Percentiles rank a stretch among this genome's conserved stretches.
Conservation (phyloP, 768 basidiomycete genomes). For the Podaxis sp. region DNA sequence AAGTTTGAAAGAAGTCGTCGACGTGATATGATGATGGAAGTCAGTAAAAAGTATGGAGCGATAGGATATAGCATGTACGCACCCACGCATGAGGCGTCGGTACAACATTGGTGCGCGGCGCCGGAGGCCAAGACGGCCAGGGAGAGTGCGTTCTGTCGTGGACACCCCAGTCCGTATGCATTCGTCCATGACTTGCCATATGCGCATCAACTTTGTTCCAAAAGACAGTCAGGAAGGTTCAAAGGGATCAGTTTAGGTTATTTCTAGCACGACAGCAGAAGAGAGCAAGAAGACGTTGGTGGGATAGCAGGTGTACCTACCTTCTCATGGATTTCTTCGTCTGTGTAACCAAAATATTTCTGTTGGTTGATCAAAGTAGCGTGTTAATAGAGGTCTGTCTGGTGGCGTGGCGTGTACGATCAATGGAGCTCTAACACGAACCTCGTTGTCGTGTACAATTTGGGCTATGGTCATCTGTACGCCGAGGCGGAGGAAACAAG, state of each 20-base stretch:
- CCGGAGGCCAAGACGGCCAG: slow-evolving; percentile 78
- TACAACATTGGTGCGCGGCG: slow-evolving; percentile 90
- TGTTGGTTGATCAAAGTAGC: slow-evolving; percentile 15
- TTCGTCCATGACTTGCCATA: slow-evolving; percentile 92
- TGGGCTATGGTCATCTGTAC: slow-evolving; percentile 88
- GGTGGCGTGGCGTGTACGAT: not conserved
- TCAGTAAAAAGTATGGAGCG: not conserved
- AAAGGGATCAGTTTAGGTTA: not conserved
- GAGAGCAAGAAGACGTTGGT: not conserved
- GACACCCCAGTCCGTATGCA: slow-evolving; percentile 88
- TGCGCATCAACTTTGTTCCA: slow-evolving; percentile 51
- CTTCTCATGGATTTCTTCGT: slow-evolving; percentile 74
- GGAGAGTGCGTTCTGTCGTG: slow-evolving; percentile 73
- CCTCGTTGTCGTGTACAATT: slow-evolving; percentile 91
- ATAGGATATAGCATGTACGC: slow-evolving; percentile 9
- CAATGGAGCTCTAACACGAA: slow-evolving; percentile 16
- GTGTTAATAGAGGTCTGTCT: not conserved
- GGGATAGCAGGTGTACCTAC: slow-evolving; percentile 29
- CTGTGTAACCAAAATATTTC: slow-evolving; percentile 70
- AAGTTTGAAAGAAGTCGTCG: not conserved
- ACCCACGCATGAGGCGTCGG: slow-evolving; percentile 88
- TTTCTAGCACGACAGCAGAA: not conserved
- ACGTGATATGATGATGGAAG: not conserved
- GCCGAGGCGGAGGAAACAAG: not conserved
- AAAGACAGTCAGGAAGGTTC: not conserved